phyloP scores from a whole-genome alignment of 2,329 filamentous ascomycete genomes.

The Alternaria sp. region DNA sequence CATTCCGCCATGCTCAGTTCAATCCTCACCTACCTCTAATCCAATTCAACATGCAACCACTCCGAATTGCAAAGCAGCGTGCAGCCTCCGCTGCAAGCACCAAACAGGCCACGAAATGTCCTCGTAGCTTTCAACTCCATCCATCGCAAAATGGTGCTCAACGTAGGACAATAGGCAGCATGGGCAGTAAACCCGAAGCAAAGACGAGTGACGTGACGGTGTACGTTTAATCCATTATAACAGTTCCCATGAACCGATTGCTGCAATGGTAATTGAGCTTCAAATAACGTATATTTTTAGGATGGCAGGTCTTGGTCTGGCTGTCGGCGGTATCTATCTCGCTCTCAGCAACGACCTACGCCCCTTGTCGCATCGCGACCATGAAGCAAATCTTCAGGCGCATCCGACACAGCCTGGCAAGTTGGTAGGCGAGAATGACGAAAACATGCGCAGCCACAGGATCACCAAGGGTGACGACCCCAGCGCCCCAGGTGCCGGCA shows the following conservation, averaged over 20 bases:
- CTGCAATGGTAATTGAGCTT: background rate
- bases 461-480: background rate
- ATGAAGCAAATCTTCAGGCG: background rate
- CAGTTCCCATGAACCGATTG: background rate
- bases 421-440: slow-evolving; percentile 1
- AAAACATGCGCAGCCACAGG: background rate
- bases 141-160: slow-evolving; percentile 47
- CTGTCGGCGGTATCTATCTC: slow-evolving; percentile 1
- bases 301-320: slow-evolving; percentile 2
- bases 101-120: background rate
- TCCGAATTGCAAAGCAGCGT: slow-evolving; percentile 5
- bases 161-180: slow-evolving; percentile 50
- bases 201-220: slow-evolving; percentile 53
- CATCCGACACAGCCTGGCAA: background rate
- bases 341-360: slow-evolving; percentile 1
- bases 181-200: slow-evolving; percentile 34
- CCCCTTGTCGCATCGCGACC: background rate
- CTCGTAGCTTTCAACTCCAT: slow-evolving; percentile 25
- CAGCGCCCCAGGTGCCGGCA: slow-evolving; percentile 4
- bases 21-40: background rate
- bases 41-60: too few species aligned
- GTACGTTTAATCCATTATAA: slow-evolving; percentile 33
- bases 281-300: background rate
- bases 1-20: background rate
- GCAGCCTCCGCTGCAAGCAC: background rate